Evolutionary conservation across 768 basidiomycete species (phyloP).

Genomic region (Boletus pseudo-olivaceus): DNA sequence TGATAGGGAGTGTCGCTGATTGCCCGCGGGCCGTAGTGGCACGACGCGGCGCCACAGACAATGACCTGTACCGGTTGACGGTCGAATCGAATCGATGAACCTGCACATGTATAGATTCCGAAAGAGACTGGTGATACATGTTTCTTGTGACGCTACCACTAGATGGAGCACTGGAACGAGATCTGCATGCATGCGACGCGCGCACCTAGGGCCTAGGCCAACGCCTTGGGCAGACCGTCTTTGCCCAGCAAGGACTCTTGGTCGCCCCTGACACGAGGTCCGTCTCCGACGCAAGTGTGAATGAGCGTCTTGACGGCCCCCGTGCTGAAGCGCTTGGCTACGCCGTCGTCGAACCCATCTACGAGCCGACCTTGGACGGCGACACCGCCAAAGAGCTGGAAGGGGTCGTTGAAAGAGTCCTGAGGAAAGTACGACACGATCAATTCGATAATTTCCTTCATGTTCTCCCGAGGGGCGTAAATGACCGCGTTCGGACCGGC

Average conservation of each 20-base stretch:
- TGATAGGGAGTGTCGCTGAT: too few species aligned
- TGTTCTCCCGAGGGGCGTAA: slow-evolving; percentile 75
- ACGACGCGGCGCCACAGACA: too few species aligned
- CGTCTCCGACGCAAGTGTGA: slow-evolving; percentile 90
- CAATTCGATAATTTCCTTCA: slow-evolving; percentile 73
- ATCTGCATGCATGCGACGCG: too few species aligned
- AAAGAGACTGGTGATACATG: slow-evolving; percentile 7
- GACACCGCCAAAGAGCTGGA: slow-evolving; percentile 50
- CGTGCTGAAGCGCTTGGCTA: slow-evolving; percentile 66
- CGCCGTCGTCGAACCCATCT: slow-evolving; percentile 73
- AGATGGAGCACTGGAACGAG: neutral
- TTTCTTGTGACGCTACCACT: neutral
- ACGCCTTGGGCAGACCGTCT: slow-evolving; percentile 65
- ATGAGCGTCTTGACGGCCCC: slow-evolving; percentile 89
- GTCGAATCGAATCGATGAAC: too few species aligned
- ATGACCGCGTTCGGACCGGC: slow-evolving; percentile 99
- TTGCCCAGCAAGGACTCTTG: slow-evolving; percentile 64
- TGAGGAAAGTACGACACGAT: slow-evolving; percentile 88
- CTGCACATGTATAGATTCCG: neutral
- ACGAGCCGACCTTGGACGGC: slow-evolving; percentile 50
- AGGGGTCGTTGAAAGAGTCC: slow-evolving; percentile 71
- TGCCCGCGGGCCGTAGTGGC: too few species aligned
- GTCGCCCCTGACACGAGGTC: slow-evolving; percentile 65
- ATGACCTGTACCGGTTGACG: too few species aligned
- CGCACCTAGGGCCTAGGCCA: slow-evolving; percentile 28